Conservation (phyloP, 495 filamentous ascomycete species). For the Thermothielavioides terrestris region DNA sequence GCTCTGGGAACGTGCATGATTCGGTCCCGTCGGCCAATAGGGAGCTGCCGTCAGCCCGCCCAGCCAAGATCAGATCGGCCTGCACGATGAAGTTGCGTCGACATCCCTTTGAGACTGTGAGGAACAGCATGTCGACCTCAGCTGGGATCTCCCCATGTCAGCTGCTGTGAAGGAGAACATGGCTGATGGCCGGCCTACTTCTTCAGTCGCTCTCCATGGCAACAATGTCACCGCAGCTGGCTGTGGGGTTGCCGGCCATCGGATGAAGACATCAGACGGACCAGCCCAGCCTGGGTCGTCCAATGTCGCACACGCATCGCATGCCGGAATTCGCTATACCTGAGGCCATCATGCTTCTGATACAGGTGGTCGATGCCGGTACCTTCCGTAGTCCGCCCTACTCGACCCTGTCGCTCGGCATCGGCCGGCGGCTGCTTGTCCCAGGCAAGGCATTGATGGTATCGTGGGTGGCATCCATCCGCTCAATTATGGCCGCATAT, state of each 20-base stretch:
- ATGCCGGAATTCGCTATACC: not conserved
- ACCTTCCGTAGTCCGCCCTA: not conserved
- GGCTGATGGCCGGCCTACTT: not conserved
- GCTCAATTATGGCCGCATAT: conserved; percentile 6
- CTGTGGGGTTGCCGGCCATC: not conserved
- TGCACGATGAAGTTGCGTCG: not conserved
- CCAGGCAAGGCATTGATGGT: not conserved
- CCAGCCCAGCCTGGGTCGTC: not conserved
- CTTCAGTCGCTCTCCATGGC: not conserved
- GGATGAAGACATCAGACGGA: not conserved
- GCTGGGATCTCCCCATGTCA: not conserved
- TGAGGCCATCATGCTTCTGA: not conserved
- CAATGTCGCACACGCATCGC: conserved; percentile 3
- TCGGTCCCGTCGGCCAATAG: conserved; percentile 16
- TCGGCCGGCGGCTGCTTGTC: not conserved
- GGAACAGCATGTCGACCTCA: not conserved
- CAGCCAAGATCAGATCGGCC: not conserved
- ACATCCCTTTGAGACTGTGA: not conserved
- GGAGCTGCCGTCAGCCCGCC: conserved; percentile 7
- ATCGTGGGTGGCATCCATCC: not conserved
- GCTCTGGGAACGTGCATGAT: conserved; percentile 4
- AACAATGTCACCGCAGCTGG: not conserved
- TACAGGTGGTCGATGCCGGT: not conserved
- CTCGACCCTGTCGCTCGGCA: not conserved
- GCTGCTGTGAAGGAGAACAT: no score